Percentiles rank a stretch among this genome's conserved stretches.
Conservation (phyloP, 2,329 filamentous ascomycete species). For the Ambrosiella xylebori region DNA sequence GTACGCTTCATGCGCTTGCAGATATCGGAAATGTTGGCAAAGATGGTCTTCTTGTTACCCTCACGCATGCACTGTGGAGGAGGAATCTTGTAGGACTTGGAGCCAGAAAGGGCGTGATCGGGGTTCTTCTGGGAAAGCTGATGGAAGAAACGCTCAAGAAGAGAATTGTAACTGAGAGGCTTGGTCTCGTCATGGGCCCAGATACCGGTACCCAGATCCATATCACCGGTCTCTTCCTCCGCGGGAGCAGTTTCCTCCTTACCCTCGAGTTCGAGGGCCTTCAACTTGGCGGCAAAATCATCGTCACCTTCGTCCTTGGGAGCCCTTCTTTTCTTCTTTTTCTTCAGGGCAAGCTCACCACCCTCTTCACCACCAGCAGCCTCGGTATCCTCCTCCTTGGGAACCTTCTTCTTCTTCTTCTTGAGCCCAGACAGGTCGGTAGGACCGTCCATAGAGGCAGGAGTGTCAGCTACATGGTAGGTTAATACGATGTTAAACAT, state of each 20-base stretch:
- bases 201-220: constrained; percentile 75
- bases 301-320: constrained; percentile 37
- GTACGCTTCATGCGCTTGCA: constrained; percentile 99
- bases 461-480: not conserved
- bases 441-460: constrained; percentile 41
- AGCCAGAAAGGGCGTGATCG: constrained; percentile 74
- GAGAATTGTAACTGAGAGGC: constrained; percentile 65
- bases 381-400: constrained; percentile 28
- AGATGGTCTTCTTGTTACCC: constrained; percentile 99
- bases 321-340: constrained; percentile 56
- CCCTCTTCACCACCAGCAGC: constrained; percentile 32
- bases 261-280: constrained; percentile 41
- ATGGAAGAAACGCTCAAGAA: constrained; percentile 85
- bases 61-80: constrained; percentile 96
- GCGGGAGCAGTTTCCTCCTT: constrained; percentile 40
- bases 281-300: constrained; percentile 43
- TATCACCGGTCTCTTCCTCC: constrained; percentile 52
- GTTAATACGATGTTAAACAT: not conserved
- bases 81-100: constrained; percentile 97
- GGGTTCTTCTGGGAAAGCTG: constrained; percentile 92
- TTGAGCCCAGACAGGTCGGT: constrained; percentile 42
- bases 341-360: constrained; percentile 51
- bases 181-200: constrained; percentile 69
- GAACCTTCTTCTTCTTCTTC: constrained; percentile 56
- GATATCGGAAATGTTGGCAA: constrained; percentile 97